phyloP scores from a whole-genome alignment of 495 filamentous ascomycete genomes.

The Annulohypoxylon nitens region DNA sequence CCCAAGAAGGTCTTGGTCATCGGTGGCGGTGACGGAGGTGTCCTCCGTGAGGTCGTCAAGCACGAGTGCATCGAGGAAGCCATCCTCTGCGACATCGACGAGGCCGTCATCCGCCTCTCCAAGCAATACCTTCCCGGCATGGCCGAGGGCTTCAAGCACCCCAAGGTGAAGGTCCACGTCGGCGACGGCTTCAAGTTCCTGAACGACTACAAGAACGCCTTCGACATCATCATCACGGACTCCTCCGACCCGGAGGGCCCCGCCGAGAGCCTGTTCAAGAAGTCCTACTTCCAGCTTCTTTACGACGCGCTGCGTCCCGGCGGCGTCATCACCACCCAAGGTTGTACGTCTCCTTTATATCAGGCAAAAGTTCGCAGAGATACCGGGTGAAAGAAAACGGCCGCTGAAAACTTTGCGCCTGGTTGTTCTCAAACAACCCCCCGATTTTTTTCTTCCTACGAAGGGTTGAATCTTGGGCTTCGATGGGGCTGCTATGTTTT shows the following conservation, averaged over 20 bases:
- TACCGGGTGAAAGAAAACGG: conserved; percentile 40
- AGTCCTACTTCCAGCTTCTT: conserved; percentile 96
- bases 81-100: conserved; percentile 97
- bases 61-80: conserved; percentile 94
- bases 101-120: conserved; percentile 98
- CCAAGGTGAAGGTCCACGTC: conserved; percentile 89
- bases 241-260: conserved; percentile 97
- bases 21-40: conserved; percentile 95
- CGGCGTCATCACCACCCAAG: conserved; percentile 99
- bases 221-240: conserved; percentile 99
- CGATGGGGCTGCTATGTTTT: conserved; percentile 23
- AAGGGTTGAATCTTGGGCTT: conserved; percentile 44
- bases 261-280: conserved; percentile 96
- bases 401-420: conserved; percentile 48
- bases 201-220: conserved; percentile 89
- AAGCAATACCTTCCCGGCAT: conserved; percentile 98
- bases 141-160: conserved; percentile 91
- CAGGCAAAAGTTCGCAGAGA: conserved; percentile 47
- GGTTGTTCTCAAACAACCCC: conserved; percentile 48
- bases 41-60: conserved; percentile 98
- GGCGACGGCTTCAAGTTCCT: conserved; percentile 99
- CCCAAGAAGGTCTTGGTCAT: conserved; percentile 99
- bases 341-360: conserved; percentile 90
- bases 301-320: conserved; percentile 89
- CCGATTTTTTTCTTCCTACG: conserved; percentile 21